phyloP scores from a whole-genome alignment of 345 rosid genomes.

The Mallotus nudiflorus region DNA sequence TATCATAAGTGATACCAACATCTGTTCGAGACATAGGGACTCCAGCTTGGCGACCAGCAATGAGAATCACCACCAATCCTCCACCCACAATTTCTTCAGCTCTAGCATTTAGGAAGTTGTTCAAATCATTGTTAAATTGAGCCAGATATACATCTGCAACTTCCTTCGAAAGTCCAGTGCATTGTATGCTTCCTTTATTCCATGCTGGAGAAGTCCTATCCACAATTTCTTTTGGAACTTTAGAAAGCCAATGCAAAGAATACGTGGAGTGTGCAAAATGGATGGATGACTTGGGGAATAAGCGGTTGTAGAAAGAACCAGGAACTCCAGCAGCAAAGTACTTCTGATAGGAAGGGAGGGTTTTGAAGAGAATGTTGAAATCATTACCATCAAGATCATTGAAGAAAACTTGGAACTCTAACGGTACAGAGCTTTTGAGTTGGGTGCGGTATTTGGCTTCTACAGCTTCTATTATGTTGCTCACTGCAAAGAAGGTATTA shows the following conservation, averaged over 20 bases:
- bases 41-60: slow-evolving; percentile 19
- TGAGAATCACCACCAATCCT: slow-evolving; percentile 26
- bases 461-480: not conserved
- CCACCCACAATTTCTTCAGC: slow-evolving; percentile 31
- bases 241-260: slow-evolving; percentile 39
- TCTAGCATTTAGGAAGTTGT: slow-evolving; percentile 22
- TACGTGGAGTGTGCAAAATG: slow-evolving; percentile 22
- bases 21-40: too few relatives aligned
- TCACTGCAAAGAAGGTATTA: not conserved
- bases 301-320: slow-evolving; percentile 31
- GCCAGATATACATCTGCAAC: slow-evolving; percentile 20
- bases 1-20: too few relatives aligned
- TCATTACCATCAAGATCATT: slow-evolving; percentile 38
- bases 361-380: slow-evolving; percentile 41
- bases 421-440: too few relatives aligned
- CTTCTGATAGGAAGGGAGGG: slow-evolving; percentile 7
- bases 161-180: slow-evolving; percentile 7
- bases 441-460: not conserved
- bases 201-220: slow-evolving; percentile 23
- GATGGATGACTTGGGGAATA: slow-evolving; percentile 28
- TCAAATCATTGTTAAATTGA: slow-evolving; percentile 30
- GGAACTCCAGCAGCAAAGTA: slow-evolving; percentile 35
- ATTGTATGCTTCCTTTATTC: slow-evolving; percentile 22
- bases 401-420: slow-evolving; percentile 29
- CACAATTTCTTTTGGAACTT: slow-evolving; percentile 16